These are phyloP conservation scores for Yarrowia bubula DNA, from an alignment of 805 yeast species.

Conservation along the genomic window DNA sequence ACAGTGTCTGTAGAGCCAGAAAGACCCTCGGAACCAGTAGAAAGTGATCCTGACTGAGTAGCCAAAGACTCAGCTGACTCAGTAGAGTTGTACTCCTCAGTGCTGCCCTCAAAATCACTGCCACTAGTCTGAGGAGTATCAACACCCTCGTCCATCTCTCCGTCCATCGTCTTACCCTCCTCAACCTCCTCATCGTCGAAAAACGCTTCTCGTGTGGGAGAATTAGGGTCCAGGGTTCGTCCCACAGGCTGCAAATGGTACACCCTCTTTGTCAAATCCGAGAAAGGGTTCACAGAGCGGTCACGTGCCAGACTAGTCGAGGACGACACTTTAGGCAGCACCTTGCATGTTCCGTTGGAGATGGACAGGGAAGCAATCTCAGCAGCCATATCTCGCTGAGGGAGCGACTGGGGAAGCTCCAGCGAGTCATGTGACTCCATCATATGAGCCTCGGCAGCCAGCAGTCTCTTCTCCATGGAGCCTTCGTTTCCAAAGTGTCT, in stretches of 20 bases:
- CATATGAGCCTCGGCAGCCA: slow-evolving; percentile 8
- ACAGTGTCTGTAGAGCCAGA: too few species aligned
- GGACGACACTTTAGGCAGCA: slow-evolving; percentile 13
- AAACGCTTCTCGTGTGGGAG: slow-evolving; percentile 1
- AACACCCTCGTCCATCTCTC: neutral
- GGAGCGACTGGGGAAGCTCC: neutral
- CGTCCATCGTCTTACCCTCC: slow-evolving; percentile 3
- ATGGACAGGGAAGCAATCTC: slow-evolving; percentile 8
- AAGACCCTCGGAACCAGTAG: neutral
- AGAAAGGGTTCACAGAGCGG: neutral
- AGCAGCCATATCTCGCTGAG: neutral
- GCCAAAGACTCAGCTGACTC: neutral
- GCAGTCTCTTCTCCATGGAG: neutral
- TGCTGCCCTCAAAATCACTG: neutral
- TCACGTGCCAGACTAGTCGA: neutral
- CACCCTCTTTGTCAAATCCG: slow-evolving; percentile 10
- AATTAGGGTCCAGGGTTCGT: neutral
- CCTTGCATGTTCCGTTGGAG: slow-evolving; percentile 16
- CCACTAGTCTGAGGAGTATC: neutral
- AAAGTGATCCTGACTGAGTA: neutral
- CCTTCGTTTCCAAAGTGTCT: neutral
- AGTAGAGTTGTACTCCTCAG: neutral
- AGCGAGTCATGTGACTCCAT: neutral
- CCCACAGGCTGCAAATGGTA: neutral
- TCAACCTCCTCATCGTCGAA: slow-evolving; percentile 11